Evolutionary conservation across 108 stramenopile species (phyloP).

Genomic region (Mayamaea pseudoterrestris): DNA sequence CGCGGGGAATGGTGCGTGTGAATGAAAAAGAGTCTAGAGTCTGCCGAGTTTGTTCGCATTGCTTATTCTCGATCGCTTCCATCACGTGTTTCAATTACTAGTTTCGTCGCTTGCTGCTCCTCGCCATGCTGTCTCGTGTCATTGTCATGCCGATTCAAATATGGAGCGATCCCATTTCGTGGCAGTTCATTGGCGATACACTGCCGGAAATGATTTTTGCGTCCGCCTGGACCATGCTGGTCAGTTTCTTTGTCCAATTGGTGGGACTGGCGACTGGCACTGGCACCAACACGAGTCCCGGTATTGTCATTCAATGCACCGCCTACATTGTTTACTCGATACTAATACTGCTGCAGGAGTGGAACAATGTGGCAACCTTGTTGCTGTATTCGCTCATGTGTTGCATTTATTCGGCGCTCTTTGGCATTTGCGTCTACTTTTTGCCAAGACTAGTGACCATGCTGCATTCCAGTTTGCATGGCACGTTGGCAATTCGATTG

Average conservation of each 20-base stretch:
- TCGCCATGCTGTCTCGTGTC: conserved; percentile 19
- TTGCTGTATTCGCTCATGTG: conserved; percentile 34
- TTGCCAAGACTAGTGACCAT: conserved; percentile 21
- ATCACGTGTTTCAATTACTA: conserved; percentile 9
- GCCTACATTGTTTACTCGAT: conserved; percentile 24
- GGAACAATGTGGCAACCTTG: conserved; percentile 19
- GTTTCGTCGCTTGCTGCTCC: conserved; percentile 27
- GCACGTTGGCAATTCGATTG: conserved; percentile 25
- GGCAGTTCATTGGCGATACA: conserved; percentile 32
- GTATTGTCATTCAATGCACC: conserved; percentile 12
- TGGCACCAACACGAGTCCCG: conserved; percentile 7
- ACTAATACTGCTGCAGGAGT: conserved; percentile 18
- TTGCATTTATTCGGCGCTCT: conserved; percentile 31
- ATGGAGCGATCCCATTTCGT: conserved; percentile 20
- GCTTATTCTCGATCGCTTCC: background rate
- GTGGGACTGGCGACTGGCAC: conserved; percentile 31
- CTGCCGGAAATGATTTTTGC: conserved; percentile 43
- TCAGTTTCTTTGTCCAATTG: conserved; percentile 41
- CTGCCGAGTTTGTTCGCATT: conserved; percentile 4
- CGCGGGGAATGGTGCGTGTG: conserved; percentile 12
- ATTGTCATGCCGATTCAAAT: conserved; percentile 31
- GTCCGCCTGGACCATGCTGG: conserved; percentile 36
- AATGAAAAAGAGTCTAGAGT: background rate
- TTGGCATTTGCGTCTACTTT: conserved; percentile 27
- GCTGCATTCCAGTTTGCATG: conserved; percentile 18